Percentiles rank a stretch among this genome's conserved stretches.
Evolutionary conservation across 2,329 filamentous ascomycete species (phyloP).

Genomic region (Neurospora crassa): DNA sequence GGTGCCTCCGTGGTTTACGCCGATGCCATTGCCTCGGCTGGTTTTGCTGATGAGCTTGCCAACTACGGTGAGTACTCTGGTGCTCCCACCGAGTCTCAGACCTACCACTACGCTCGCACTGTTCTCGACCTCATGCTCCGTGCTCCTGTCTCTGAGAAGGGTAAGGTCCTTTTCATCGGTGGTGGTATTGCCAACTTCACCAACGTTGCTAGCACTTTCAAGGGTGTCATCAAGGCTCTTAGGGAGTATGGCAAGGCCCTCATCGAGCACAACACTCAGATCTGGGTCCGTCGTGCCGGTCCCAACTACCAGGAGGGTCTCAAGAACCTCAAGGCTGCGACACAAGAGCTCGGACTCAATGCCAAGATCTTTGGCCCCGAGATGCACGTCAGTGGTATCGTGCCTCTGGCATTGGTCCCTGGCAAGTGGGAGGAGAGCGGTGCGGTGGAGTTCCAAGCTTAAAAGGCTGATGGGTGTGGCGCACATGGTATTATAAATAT

Average conservation of each 20-base stretch:
- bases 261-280: slow-evolving; percentile 93
- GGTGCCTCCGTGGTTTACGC: slow-evolving; percentile 99
- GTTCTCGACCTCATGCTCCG: slow-evolving; percentile 97
- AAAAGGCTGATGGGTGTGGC: slow-evolving; percentile 18
- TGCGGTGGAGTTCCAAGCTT: slow-evolving; percentile 51
- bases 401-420: slow-evolving; percentile 74
- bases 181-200: slow-evolving; percentile 99
- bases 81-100: slow-evolving; percentile 96
- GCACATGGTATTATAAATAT: slow-evolving; percentile 1
- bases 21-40: slow-evolving; percentile 92
- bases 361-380: slow-evolving; percentile 59
- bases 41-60: slow-evolving; percentile 91
- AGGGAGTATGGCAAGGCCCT: slow-evolving; percentile 79
- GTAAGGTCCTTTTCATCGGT: slow-evolving; percentile 98
- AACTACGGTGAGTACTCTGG: slow-evolving; percentile 99
- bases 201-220: slow-evolving; percentile 98
- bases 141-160: slow-evolving; percentile 71
- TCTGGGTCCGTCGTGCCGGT: slow-evolving; percentile 84
- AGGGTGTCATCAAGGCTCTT: slow-evolving; percentile 95
- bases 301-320: slow-evolving; percentile 99
- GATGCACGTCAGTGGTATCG: slow-evolving; percentile 97
- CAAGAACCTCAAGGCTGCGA: slow-evolving; percentile 98
- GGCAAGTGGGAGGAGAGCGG: slow-evolving; percentile 55
- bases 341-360: slow-evolving; percentile 78
- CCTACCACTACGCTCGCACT: slow-evolving; percentile 96